Evolutionary conservation across 2,329 filamentous ascomycete species (phyloP), one percentile per base, ranked within the genome.

Genomic region (Didymella glomerata): DNA sequence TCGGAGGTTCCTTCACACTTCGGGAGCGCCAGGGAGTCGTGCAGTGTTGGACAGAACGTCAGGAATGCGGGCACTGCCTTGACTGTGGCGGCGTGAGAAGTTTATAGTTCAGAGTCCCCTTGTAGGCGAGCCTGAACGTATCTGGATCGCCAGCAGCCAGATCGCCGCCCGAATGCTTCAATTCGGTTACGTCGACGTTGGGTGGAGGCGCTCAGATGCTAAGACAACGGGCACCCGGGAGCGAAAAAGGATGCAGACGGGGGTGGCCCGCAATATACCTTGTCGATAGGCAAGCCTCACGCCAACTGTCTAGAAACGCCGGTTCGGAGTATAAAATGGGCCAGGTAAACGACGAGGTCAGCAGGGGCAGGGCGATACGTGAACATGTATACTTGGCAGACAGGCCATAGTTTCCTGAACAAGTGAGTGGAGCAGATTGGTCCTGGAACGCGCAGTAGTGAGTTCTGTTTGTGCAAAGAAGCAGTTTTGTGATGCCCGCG

Each of bases 101-200:
- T 74, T 75, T 75, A 76, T 75, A 74, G 71, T 70, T 56, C 58
- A 67, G 58, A 52, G 64, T 63, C 49, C 67, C 66, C 68, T 71
- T 67, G 69, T 71, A 74, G 70, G 62, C 60, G 62, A 63, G 51
- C 63, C 60, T 75, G 70, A 65, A 75, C 72, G 69, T 76, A 75
- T 76, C 72, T 75, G 70, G 75, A 75, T 74, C 71, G 71, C 69
- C 72, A 74, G 63, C 71, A 72, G 72, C 61, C 67, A 71, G 75
- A 76, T 76, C 72, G 73, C 64, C 72, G 69, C 58, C 53, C 63
- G 61, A 67, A 65, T 68, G 64, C 67, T 69, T 70, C 62, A 63
- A 66, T 71, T 69, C 69, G 73, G 70, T 69, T 71, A 74, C 68
- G 69, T 70, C 66, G 71, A 73, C 70, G 69, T 71, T 71, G 68